phyloP scores from a whole-genome alignment of 2,329 filamentous ascomycete genomes.

The Neurospora sp. region DNA sequence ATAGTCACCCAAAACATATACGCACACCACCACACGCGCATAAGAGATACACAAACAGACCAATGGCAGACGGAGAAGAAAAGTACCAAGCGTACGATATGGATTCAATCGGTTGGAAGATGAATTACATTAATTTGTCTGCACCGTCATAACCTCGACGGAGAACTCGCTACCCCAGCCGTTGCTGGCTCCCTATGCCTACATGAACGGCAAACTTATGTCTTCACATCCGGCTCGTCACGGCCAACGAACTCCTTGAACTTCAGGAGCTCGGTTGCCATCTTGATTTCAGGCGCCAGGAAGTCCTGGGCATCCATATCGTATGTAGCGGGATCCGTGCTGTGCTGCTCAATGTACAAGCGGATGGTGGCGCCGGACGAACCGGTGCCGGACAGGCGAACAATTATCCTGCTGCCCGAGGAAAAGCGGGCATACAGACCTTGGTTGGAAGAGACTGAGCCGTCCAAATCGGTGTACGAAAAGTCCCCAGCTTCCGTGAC shows the following conservation, averaged over 20 bases:
- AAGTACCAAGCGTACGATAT: background rate
- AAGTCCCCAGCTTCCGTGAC: conserved; percentile 91
- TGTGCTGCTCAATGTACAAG: conserved; percentile 95
- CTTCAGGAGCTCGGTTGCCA: conserved; percentile 77
- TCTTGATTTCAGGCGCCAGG: conserved; percentile 77
- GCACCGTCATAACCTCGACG: background rate
- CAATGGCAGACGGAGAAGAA: background rate
- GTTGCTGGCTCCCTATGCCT: background rate
- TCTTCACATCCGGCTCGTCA: conserved; percentile 93
- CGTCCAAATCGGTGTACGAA: conserved; percentile 97
- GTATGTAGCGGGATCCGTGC: conserved; percentile 68
- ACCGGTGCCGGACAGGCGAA: conserved; percentile 88
- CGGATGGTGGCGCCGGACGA: conserved; percentile 94
- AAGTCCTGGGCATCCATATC: conserved; percentile 83
- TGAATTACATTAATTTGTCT: background rate
- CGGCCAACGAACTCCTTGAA: conserved; percentile 90
- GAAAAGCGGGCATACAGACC: conserved; percentile 92
- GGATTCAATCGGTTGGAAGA: background rate
- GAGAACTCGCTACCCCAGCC: background rate
- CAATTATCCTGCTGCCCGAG: conserved; percentile 88
- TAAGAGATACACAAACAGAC: background rate
- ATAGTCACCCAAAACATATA: background rate
- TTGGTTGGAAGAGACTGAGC: conserved; percentile 90
- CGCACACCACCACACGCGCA: background rate
- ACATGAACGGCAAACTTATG: conserved; percentile 38